Evolutionary conservation across 495 filamentous ascomycete species (phyloP).

Genomic region (Penicillium manginii): DNA sequence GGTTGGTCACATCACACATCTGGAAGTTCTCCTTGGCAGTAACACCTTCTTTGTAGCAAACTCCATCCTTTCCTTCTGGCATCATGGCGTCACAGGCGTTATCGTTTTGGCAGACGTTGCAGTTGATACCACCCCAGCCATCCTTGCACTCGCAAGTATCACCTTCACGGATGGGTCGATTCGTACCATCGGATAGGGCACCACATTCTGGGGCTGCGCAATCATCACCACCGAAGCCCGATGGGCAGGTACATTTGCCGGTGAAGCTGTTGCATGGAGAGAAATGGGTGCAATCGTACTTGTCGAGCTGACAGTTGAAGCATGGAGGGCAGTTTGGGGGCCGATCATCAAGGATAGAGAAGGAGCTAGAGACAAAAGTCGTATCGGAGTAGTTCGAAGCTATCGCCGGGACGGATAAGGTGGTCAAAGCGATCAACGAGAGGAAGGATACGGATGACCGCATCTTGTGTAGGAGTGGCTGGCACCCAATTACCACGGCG

Average conservation of each 20-base stretch:
- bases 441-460: slow-evolving; percentile 33
- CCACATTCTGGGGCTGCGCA: slow-evolving; percentile 88
- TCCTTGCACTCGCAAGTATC: slow-evolving; percentile 83
- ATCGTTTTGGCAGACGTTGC: slow-evolving; percentile 89
- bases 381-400: slow-evolving; percentile 40
- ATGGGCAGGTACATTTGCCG: slow-evolving; percentile 88
- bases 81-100: slow-evolving; percentile 84
- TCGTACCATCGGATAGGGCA: slow-evolving; percentile 75
- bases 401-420: slow-evolving; percentile 24
- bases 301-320: slow-evolving; percentile 97
- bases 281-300: slow-evolving; percentile 88
- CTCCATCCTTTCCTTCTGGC: slow-evolving; percentile 74
- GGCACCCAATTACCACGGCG: slow-evolving; percentile 16
- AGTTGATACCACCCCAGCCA: slow-evolving; percentile 98
- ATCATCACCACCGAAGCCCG: slow-evolving; percentile 91
- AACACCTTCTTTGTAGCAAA: slow-evolving; percentile 89
- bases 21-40: slow-evolving; percentile 94
- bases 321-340: slow-evolving; percentile 67
- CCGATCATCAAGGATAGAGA: slow-evolving; percentile 59
- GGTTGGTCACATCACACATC: slow-evolving; percentile 96
- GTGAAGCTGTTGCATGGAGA: slow-evolving; percentile 81
- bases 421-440: slow-evolving; percentile 30
- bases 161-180: slow-evolving; percentile 70
- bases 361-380: slow-evolving; percentile 37
- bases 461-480: slow-evolving; percentile 33